Conservation (phyloP, 164 flowering plant genomes). For the Chimonanthus praecox region DNA sequence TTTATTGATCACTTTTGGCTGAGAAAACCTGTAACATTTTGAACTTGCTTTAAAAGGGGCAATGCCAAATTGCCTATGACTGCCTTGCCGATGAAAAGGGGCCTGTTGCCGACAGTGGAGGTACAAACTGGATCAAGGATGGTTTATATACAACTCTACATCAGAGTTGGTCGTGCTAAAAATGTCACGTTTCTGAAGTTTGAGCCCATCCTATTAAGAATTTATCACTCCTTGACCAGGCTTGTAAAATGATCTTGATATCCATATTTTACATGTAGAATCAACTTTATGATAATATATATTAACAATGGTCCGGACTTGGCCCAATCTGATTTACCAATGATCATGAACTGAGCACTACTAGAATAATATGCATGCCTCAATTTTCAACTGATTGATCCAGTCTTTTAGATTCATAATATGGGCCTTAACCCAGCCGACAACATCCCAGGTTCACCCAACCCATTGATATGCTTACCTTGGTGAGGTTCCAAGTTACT, state of each 20-base stretch:
- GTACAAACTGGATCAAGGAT: too few species aligned
- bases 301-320: background rate
- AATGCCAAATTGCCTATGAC: background rate
- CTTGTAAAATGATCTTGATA: too few species aligned
- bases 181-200: too few species aligned
- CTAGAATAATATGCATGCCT: background rate
- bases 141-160: too few species aligned
- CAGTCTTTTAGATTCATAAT: too few species aligned
- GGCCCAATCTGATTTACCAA: background rate
- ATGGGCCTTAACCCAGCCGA: background rate
- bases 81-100: too few species aligned
- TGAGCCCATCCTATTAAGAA: too few species aligned
- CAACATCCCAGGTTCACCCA: background rate
- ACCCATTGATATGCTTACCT: background rate
- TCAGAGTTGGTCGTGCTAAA: too few species aligned
- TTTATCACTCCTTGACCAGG: too few species aligned
- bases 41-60: background rate
- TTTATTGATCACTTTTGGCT: background rate
- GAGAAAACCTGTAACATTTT: background rate
- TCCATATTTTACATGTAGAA: background rate
- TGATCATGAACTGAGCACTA: background rate
- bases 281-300: too few species aligned
- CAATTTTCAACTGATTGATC: background rate
- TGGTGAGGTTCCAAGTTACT: background rate
- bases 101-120: too few species aligned